Conservation (phyloP, 768 basidiomycete species). For the Boletus tomentosulus region DNA sequence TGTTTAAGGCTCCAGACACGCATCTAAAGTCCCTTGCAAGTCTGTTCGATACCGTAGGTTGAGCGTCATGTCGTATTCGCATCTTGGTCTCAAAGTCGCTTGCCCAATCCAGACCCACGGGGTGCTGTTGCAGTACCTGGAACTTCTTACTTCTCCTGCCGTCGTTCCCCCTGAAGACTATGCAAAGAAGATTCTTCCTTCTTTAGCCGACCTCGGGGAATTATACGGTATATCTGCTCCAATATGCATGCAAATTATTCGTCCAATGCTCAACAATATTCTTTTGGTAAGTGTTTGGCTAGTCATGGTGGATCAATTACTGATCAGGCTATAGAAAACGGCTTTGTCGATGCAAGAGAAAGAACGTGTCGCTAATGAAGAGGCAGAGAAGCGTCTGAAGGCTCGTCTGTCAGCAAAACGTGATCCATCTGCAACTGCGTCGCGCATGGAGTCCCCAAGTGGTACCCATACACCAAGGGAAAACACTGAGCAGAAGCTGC, state of each 20-base stretch:
- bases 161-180: constrained; percentile 71
- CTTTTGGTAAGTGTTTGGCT: constrained; percentile 47
- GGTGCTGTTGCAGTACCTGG: constrained; percentile 87
- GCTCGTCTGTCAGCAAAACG: constrained; percentile 71
- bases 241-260: constrained; percentile 91
- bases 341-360: constrained; percentile 66
- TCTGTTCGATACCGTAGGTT: constrained; percentile 82
- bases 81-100: constrained; percentile 20
- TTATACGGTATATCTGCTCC: constrained; percentile 78
- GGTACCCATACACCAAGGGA: constrained; percentile 30
- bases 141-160: constrained; percentile 72
- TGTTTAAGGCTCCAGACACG: constrained; percentile 67
- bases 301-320: constrained; percentile 1
- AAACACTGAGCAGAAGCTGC: constrained; percentile 19
- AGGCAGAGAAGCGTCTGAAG: constrained; percentile 77
- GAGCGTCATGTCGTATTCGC: constrained; percentile 10
- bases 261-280: constrained; percentile 68
- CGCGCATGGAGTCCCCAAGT: constrained; percentile 64
- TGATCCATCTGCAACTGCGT: constrained; percentile 52
- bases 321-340: constrained; percentile 39
- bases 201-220: constrained; percentile 66
- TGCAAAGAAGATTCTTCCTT: constrained; percentile 66
- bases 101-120: constrained; percentile 69
- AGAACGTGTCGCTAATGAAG: constrained; percentile 65
- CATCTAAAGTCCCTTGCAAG: constrained; percentile 84